Evolutionary conservation across 2,329 filamentous ascomycete species (phyloP).

Genomic region (Cryphonectria japonica): DNA sequence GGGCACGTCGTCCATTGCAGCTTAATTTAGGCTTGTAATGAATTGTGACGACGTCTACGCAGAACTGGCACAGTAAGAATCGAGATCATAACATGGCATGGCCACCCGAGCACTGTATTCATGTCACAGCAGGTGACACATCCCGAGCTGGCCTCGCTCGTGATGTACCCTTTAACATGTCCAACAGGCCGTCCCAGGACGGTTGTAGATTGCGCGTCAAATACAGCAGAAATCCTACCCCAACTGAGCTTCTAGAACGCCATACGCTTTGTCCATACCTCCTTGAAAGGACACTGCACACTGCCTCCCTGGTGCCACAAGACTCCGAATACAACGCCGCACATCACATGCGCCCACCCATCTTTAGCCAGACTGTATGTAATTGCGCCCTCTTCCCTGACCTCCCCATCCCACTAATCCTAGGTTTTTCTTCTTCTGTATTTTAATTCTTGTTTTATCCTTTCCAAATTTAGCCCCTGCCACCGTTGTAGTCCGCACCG

Average conservation of each 20-base stretch:
- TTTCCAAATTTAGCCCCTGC: slow-evolving; percentile 49
- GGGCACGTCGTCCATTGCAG: too few species aligned
- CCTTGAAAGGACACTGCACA: background rate
- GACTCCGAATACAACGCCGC: slow-evolving; percentile 1
- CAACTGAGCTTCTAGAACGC: background rate
- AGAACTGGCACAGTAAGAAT: too few species aligned
- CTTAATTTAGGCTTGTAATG: too few species aligned
- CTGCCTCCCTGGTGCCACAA: background rate
- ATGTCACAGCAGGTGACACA: background rate
- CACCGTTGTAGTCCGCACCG: slow-evolving; percentile 73
- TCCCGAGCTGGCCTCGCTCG: background rate
- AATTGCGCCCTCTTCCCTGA: background rate
- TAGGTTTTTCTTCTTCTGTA: background rate
- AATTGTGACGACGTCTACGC: too few species aligned
- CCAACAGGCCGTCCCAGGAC: background rate
- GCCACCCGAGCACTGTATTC: too few species aligned
- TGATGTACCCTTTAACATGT: background rate
- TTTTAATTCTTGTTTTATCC: background rate
- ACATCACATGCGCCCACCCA: background rate
- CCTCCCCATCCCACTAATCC: too few species aligned
- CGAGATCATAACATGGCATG: too few species aligned
- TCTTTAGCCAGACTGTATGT: background rate
- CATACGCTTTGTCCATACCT: background rate
- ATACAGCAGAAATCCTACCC: slow-evolving; percentile 1
- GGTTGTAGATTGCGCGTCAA: background rate